Percentiles rank a stretch among this genome's conserved stretches.
Conservation (phyloP, 2,329 filamentous ascomycete genomes). For the Pochonia chlamydosporia region DNA sequence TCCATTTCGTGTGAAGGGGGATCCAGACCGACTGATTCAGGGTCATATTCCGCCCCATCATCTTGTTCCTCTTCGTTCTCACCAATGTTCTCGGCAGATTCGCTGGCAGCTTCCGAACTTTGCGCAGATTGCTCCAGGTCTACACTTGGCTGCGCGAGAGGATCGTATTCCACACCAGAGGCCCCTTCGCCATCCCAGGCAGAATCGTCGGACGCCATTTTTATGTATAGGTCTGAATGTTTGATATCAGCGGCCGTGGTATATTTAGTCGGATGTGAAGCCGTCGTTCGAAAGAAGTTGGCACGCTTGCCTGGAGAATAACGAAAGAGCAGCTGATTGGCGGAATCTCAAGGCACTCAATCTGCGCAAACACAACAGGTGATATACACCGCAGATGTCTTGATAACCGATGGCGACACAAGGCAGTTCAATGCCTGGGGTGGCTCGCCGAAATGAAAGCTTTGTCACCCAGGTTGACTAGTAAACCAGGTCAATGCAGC, state of each 20-base stretch:
- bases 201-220: conserved; percentile 35
- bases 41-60: conserved; percentile 53
- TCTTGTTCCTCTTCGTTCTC: conserved; percentile 48
- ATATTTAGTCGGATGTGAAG: not conserved
- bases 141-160: conserved; percentile 47
- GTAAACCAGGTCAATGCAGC: not conserved
- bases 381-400: too few relatives aligned
- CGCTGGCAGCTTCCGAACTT: conserved; percentile 43
- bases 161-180: conserved; percentile 50
- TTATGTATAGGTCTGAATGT: conserved; percentile 5
- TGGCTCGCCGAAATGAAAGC: too few relatives aligned
- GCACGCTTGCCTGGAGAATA: not conserved
- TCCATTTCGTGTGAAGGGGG: conserved; percentile 32
- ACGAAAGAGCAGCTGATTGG: not conserved
- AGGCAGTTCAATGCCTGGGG: too few relatives aligned
- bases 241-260: not conserved
- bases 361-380: too few relatives aligned
- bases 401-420: too few relatives aligned
- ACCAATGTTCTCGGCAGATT: conserved; percentile 39
- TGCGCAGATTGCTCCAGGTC: conserved; percentile 46
- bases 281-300: not conserved
- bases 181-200: conserved; percentile 49
- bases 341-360: too few relatives aligned
- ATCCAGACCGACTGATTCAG: conserved; percentile 45
- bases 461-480: not conserved